Conservation (phyloP, 306 rosid species). For the Dalbergia oliveri region DNA sequence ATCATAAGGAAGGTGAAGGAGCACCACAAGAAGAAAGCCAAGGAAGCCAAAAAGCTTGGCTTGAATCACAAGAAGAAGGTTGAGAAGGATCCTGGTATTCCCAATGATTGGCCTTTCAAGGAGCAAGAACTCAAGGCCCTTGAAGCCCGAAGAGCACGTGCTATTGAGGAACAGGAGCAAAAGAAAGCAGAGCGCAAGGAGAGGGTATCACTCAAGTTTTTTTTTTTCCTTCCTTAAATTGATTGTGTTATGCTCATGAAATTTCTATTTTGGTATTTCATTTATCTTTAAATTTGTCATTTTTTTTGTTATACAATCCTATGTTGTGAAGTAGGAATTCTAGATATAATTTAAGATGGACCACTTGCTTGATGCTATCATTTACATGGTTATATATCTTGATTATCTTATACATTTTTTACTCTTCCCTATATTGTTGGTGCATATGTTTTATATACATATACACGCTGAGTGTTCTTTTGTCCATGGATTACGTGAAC, state of each 20-base stretch:
- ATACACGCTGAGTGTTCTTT: neutral
- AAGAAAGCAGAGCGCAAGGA: constrained; percentile 95
- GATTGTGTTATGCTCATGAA: neutral
- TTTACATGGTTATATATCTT: neutral
- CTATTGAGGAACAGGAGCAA: constrained; percentile 76
- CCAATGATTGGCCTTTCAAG: constrained; percentile 98
- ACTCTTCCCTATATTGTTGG: neutral
- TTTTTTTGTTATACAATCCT: neutral
- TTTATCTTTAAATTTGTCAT: neutral
- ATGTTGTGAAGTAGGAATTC: neutral
- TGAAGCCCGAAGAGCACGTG: constrained; percentile 80
- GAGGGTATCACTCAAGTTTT: constrained; percentile 63
- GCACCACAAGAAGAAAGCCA: constrained; percentile 85
- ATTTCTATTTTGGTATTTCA: neutral
- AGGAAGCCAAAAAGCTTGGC: constrained; percentile 88
- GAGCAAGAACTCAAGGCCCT: constrained; percentile 95
- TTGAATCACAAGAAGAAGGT: constrained; percentile 67
- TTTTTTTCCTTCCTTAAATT: neutral
- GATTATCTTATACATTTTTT: too few species aligned
- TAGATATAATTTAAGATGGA: neutral
- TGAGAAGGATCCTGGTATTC: constrained; percentile 98
- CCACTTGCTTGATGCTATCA: neutral
- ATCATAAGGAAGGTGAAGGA: constrained; percentile 84
- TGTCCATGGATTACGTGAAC: neutral
- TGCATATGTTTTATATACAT: neutral